Conservation (phyloP, 2,329 filamentous ascomycete genomes). For the Amauroascus verrucosus region DNA sequence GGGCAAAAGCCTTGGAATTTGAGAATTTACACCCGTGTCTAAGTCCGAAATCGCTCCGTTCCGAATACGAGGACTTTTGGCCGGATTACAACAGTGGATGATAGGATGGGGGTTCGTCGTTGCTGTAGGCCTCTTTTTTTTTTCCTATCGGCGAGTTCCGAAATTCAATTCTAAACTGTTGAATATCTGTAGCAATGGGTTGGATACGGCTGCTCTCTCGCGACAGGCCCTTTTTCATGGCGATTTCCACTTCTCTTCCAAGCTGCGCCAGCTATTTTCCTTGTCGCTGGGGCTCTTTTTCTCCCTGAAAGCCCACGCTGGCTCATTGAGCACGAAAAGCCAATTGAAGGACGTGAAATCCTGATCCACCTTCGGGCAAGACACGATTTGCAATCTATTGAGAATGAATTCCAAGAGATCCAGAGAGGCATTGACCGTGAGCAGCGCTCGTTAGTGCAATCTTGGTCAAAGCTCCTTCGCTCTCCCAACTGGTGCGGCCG, state of each 20-base stretch:
- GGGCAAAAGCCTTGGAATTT: neutral
- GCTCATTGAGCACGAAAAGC: constrained; percentile 41
- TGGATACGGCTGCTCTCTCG: constrained; percentile 39
- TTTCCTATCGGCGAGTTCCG: neutral
- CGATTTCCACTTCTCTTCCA: constrained; percentile 29
- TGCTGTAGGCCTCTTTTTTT: constrained; percentile 26
- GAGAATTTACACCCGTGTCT: neutral
- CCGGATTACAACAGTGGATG: constrained; percentile 39
- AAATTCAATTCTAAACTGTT: neutral
- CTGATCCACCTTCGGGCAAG: constrained; percentile 34
- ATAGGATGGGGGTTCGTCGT: constrained; percentile 36
- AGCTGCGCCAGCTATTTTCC: constrained; percentile 33
- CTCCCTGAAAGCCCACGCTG: constrained; percentile 44
- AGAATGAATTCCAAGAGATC: constrained; percentile 37
- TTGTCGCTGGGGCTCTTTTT: constrained; percentile 27
- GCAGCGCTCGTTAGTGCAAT: constrained; percentile 26
- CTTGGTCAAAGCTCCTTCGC: constrained; percentile 35
- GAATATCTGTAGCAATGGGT: constrained; percentile 29
- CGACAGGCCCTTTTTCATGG: constrained; percentile 29
- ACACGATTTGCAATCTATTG: constrained; percentile 26
- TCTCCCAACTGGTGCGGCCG: constrained; percentile 38
- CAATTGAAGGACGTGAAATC: constrained; percentile 39
- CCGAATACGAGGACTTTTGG: constrained; percentile 32
- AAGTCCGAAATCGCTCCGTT: constrained; percentile 34
- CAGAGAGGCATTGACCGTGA: constrained; percentile 32